Evolutionary conservation across 768 basidiomycete genomes (phyloP).

Genomic region (Tulasnella sp.): DNA sequence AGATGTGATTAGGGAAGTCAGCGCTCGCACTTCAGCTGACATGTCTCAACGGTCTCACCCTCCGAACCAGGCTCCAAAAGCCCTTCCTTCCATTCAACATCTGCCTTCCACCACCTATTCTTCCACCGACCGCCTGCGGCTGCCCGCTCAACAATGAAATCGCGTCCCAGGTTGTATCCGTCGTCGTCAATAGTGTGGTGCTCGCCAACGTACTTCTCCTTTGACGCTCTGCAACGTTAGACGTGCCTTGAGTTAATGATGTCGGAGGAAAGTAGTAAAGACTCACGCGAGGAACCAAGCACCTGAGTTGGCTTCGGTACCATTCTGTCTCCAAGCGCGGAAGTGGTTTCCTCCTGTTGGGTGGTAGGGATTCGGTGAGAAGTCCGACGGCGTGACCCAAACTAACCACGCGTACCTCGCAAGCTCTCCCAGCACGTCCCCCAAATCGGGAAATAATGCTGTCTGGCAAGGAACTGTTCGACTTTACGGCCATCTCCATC

Average conservation of each 20-base stretch:
- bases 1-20: neutral
- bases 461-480: slow-evolving; percentile 63
- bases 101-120: slow-evolving; percentile 52
- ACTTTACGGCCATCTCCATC: slow-evolving; percentile 63
- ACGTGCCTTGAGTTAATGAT: neutral
- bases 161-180: slow-evolving; percentile 75
- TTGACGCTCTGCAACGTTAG: slow-evolving; percentile 45
- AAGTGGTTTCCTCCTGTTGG: slow-evolving; percentile 71
- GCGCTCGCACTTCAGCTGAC: neutral
- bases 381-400: neutral
- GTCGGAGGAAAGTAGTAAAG: neutral
- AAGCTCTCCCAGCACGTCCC: slow-evolving; percentile 87
- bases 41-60: slow-evolving; percentile 32
- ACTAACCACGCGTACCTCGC: slow-evolving; percentile 31
- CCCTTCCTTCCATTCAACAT: slow-evolving; percentile 63
- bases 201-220: slow-evolving; percentile 37
- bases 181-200: slow-evolving; percentile 60
- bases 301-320: slow-evolving; percentile 52
- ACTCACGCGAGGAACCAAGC: slow-evolving; percentile 80
- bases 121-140: slow-evolving; percentile 21
- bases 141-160: slow-evolving; percentile 63
- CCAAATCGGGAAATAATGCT: slow-evolving; percentile 59
- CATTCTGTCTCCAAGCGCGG: slow-evolving; percentile 83
- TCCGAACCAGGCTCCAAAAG: slow-evolving; percentile 51
- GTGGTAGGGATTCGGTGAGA: neutral